Evolutionary conservation across 1,139 yeast species (phyloP).

Genomic region (Yamadazyma dendronema): DNA sequence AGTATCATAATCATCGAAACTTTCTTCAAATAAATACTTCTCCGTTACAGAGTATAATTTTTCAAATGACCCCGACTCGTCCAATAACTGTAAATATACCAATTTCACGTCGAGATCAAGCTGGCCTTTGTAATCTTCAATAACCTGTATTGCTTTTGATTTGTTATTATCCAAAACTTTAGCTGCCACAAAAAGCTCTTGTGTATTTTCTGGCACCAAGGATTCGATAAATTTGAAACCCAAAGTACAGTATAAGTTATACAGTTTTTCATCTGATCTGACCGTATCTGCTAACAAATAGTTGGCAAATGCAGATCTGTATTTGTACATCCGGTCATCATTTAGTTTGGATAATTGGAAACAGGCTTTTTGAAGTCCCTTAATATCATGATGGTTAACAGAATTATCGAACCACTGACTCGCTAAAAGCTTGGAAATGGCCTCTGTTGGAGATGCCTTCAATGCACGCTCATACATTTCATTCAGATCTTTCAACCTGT

Average conservation of each 20-base stretch:
- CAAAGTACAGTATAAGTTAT: slow-evolving; percentile 48
- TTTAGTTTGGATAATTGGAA: slow-evolving; percentile 37
- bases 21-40: slow-evolving; percentile 37
- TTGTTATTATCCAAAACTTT: slow-evolving; percentile 29
- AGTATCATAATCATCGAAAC: slow-evolving; percentile 58
- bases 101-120: slow-evolving; percentile 58
- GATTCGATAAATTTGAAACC: slow-evolving; percentile 53
- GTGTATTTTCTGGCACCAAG: slow-evolving; percentile 48
- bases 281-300: slow-evolving; percentile 26
- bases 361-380: slow-evolving; percentile 46
- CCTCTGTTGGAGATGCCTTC: slow-evolving; percentile 49
- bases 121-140: slow-evolving; percentile 29
- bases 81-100: slow-evolving; percentile 46
- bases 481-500: slow-evolving; percentile 34
- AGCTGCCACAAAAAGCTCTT: slow-evolving; percentile 58
- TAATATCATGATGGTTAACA: slow-evolving; percentile 32
- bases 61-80: slow-evolving; percentile 38
- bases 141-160: slow-evolving; percentile 25
- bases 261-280: slow-evolving; percentile 28
- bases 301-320: slow-evolving; percentile 51
- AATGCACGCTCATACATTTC: slow-evolving; percentile 55
- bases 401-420: slow-evolving; percentile 46
- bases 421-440: slow-evolving; percentile 25
- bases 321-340: slow-evolving; percentile 31
- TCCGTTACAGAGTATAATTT: slow-evolving; percentile 32